A percentile compares a stretch with the other conserved stretches of the same genome.
phyloP scores from a whole-genome alignment of 768 basidiomycete genomes.

The Tephrocybe rancida region DNA sequence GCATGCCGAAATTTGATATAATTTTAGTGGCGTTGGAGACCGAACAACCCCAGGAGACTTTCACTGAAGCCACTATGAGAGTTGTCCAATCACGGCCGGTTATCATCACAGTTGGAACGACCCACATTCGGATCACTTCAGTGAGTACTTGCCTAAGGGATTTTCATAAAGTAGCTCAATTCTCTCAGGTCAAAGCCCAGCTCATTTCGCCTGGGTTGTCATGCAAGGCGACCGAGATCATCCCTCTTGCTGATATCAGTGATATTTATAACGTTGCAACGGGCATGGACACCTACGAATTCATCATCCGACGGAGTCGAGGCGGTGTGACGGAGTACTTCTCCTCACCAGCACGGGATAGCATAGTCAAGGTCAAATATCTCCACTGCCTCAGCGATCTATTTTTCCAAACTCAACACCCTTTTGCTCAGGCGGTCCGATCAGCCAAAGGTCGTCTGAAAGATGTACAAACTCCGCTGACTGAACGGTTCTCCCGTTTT shows the following conservation, averaged over 20 bases:
- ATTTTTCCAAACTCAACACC: slow-evolving; percentile 10
- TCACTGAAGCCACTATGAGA: slow-evolving; percentile 69
- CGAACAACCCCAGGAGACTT: slow-evolving; percentile 50
- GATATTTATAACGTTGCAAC: slow-evolving; percentile 85
- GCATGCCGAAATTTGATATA: slow-evolving; percentile 8
- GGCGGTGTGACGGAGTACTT: slow-evolving; percentile 79
- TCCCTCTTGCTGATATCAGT: slow-evolving; percentile 78
- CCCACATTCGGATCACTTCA: slow-evolving; percentile 78
- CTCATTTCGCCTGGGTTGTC: slow-evolving; percentile 67
- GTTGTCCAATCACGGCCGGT: slow-evolving; percentile 74
- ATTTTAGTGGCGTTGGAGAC: slow-evolving; percentile 60
- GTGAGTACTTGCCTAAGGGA: slow-evolving; percentile 40
- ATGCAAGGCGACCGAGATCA: slow-evolving; percentile 82
- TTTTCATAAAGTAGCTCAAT: not conserved
- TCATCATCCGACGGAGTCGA: slow-evolving; percentile 74
- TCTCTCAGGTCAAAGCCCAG: slow-evolving; percentile 63
- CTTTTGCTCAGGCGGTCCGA: slow-evolving; percentile 58
- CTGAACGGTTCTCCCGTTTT: slow-evolving; percentile 74
- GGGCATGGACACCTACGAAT: slow-evolving; percentile 73
- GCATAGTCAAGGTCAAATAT: slow-evolving; percentile 66
- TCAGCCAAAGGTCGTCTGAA: slow-evolving; percentile 74
- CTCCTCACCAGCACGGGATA: slow-evolving; percentile 68
- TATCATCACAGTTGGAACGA: slow-evolving; percentile 61
- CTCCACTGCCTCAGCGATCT: not conserved
- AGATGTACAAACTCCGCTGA: slow-evolving; percentile 49